These are phyloP conservation scores for Papiliotrema fonsecae DNA, from an alignment of 1,284 basidiomycete species.

Conservation along the genomic window DNA sequence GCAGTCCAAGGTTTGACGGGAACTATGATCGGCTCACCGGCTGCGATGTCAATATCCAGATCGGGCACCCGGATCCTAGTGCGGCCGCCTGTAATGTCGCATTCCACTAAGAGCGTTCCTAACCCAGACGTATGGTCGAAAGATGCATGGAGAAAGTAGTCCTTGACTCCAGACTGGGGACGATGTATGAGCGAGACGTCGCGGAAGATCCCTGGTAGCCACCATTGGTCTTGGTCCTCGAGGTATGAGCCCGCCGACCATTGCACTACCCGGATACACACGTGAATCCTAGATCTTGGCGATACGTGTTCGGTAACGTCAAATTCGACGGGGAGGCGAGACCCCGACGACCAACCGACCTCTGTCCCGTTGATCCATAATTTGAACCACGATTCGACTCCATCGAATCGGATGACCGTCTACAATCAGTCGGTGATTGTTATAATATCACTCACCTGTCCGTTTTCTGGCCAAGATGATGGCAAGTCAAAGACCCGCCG, in stretches of 20 bases:
- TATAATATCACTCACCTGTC: constrained; percentile 15
- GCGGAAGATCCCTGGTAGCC: constrained; percentile 25
- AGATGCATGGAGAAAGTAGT: constrained; percentile 21
- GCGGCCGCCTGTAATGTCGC: constrained; percentile 3
- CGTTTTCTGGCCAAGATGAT: neutral
- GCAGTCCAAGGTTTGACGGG: constrained; percentile 20
- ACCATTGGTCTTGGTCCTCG: constrained; percentile 33
- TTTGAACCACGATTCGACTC: constrained; percentile 23
- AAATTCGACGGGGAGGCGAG: constrained; percentile 18
- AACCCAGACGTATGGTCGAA: constrained; percentile 15
- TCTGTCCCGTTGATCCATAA: constrained; percentile 20
- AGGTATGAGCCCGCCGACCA: constrained; percentile 18
- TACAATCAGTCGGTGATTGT: constrained; percentile 29
- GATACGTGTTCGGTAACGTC: constrained; percentile 9
- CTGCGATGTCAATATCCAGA: constrained; percentile 13
- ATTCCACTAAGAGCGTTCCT: constrained; percentile 20
- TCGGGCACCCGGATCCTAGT: constrained; percentile 16
- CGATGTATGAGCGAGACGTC: constrained; percentile 21
- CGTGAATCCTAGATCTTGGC: constrained; percentile 1
- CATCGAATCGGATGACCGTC: constrained; percentile 21
- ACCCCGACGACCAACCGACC: constrained; percentile 13
- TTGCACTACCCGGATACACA: constrained; percentile 20
- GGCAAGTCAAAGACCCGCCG: neutral
- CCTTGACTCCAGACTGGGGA: constrained; percentile 9
- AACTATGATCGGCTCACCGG: constrained; percentile 8